Base-by-base conservation (phyloP, 441 rosid species). In the Flueggea neowawraea region DNA sequence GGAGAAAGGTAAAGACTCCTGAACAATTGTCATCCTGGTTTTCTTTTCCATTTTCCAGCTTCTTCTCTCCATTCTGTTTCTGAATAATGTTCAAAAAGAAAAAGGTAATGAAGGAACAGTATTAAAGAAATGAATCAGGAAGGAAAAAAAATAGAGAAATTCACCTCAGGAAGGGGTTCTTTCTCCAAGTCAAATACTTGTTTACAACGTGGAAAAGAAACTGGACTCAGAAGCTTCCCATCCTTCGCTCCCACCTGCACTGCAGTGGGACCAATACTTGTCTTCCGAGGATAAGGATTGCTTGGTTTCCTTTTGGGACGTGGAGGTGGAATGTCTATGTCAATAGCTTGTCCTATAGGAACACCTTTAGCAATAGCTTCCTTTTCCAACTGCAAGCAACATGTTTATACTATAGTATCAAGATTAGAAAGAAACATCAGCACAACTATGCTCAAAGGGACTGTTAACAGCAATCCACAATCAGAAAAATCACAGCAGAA, bases 281-380 rank as follows among this genome's bases (percentile, higher is more conserved):
- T 86, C 78, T 91, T 94, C 54, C 99, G 83, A 67, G 99, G 97
- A 77, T 91, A 94, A 73, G 99, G 99, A 80, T 87, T 86, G 71
- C 76, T 80, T 36, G 99, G 99, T 83, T 94, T 94, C 74, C 90
- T 77, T 76, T 94, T 94, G 43, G 97, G 99, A 58, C 99, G 96
- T 63, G 99, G 99, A 82, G 99, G 97, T 41, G 97, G 99, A 68
- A 94, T 91, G 53, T 89, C 86, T 64, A 94, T 87, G 75, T 91
- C 88, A 59, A 86, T 75, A 72, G 94, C 76, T 77, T 90, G 84
- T 65, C 89, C 84, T 54, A 82, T 70, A 7, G 96, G 89, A 78
- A 89, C 72, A 28, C 98, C 98, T 82, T 90, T 94, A 50, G 84
- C 80, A 68, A 79, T 74, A 64, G 97, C 97, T 70, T 94, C 99